Evolutionary conservation across 352 stramenopile genomes (phyloP), one percentile per base, ranked within the genome.

Genomic region (Phytophthora macrochlamydospora): DNA sequence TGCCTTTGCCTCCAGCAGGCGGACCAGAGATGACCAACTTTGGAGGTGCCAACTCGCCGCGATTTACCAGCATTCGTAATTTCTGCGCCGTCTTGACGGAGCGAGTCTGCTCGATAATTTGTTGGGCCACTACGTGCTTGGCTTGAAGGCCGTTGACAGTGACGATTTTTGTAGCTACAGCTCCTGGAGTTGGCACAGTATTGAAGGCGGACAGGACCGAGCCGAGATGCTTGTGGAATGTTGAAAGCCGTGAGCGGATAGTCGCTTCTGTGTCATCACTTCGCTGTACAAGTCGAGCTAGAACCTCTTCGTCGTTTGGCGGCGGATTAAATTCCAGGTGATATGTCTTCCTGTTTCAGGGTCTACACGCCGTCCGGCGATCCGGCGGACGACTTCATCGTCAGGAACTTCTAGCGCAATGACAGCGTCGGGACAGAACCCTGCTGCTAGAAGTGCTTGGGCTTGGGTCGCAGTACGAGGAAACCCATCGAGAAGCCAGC

Each of bases 301-400:
- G 88, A 44, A 83, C 75, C 33, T 71, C 74, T 51, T 86, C 88
- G 56, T 84, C 86, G 29, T 49, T 49, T 7, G 83, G 65, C 5
- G 97, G 97, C n/a, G 96, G 95, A 60, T 97, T 97, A 76, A 98
- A 99, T 71, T 98, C 97, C 5, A 98, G 78, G 56, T 99, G 97
- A 75, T 99, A 99, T 53, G 90, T 98, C 58, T 97, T 94, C 69
- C 94, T 2, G 81, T 97, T 35, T 87, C 85, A 29, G 97, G 94
- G 73, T 99, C 96, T 35, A 99, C 92, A 60, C 96, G 95, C 35
- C 97, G 86, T 50, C 97, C 97, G 38, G 93, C 98, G 55, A 99
- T 99, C 55, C 97, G 91, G 56, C 98, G 97, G 67, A 98, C 89
- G 8, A 99, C 87, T 35, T 98, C 90, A 30, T 93, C 91, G 67